A percentile compares a stretch with the other conserved stretches of the same genome.
These are phyloP conservation scores for Nicotiana attenuata DNA, from an alignment of 257 asterid species.

Conservation along the genomic window DNA sequence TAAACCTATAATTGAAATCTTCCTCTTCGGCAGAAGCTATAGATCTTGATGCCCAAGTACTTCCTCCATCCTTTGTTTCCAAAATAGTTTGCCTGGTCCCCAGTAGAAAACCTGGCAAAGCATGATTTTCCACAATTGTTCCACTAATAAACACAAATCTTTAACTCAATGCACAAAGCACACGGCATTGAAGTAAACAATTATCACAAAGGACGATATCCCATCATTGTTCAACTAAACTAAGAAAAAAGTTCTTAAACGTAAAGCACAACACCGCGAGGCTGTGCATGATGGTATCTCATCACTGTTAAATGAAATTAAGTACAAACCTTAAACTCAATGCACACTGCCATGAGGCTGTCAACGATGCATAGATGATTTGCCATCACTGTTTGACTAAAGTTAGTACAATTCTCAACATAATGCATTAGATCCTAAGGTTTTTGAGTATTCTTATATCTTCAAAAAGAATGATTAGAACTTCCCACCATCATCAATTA, in stretches of 20 bases:
- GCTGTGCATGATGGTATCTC: neutral
- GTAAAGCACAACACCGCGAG: neutral
- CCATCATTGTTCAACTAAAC: neutral
- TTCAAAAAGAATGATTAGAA: neutral
- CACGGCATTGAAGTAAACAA: neutral
- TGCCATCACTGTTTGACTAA: neutral
- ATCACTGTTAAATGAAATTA: neutral
- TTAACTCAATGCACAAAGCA: neutral
- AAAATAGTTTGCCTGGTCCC: conserved; percentile 90
- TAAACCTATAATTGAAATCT: conserved; percentile 89
- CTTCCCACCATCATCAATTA: neutral
- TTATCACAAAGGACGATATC: neutral
- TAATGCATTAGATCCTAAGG: neutral
- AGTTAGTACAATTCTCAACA: neutral
- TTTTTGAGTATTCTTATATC: neutral
- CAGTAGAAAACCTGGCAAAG: conserved; percentile 57
- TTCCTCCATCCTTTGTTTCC: conserved; percentile 96
- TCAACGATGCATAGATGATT: neutral
- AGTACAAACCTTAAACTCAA: neutral
- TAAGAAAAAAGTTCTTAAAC: neutral
- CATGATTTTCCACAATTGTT: neutral
- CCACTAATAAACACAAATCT: neutral
- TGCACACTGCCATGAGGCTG: neutral
- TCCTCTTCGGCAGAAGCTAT: conserved; percentile 94
- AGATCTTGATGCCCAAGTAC: conserved; percentile 75